Conservation (phyloP, 1,139 yeast species). For the Debaryomyces coudertii region DNA sequence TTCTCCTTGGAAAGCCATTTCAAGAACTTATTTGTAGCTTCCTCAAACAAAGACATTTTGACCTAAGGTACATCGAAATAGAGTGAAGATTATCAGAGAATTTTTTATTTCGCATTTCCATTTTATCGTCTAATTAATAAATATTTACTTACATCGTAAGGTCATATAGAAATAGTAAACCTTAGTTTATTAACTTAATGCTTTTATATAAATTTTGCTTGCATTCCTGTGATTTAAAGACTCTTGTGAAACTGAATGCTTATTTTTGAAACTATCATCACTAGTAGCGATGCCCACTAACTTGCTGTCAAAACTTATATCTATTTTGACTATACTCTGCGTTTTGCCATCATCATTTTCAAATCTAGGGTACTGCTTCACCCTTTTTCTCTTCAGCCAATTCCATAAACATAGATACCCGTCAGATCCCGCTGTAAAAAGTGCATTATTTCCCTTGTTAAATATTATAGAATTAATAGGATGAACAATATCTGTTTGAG, state of each 20-base stretch:
- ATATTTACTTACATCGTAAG: constrained; percentile 3
- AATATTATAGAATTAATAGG: constrained; percentile 76
- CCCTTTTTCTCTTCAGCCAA: constrained; percentile 59
- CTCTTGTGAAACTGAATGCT: constrained; percentile 16
- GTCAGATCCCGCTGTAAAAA: constrained; percentile 83
- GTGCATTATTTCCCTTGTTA: constrained; percentile 46
- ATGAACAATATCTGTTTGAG: constrained; percentile 63
- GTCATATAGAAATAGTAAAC: background rate
- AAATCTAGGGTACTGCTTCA: constrained; percentile 59
- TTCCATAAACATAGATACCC: constrained; percentile 81
- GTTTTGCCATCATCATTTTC: constrained; percentile 15
- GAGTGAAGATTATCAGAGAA: background rate
- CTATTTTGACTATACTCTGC: constrained; percentile 53
- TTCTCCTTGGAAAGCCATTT: constrained; percentile 56
- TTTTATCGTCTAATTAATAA: background rate
- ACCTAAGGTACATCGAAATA: background rate
- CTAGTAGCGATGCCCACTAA: constrained; percentile 64
- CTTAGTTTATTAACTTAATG: background rate
- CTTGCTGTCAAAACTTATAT: constrained; percentile 31
- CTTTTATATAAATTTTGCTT: constrained; percentile 18
- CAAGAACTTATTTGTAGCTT: constrained; percentile 44
- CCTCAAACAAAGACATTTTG: constrained; percentile 10
- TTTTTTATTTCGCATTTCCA: background rate
- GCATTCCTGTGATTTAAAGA: constrained; percentile 16
- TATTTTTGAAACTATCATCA: constrained; percentile 56